Evolutionary conservation across 345 rosid species (phyloP).

Genomic region (Kandelia obovata): DNA sequence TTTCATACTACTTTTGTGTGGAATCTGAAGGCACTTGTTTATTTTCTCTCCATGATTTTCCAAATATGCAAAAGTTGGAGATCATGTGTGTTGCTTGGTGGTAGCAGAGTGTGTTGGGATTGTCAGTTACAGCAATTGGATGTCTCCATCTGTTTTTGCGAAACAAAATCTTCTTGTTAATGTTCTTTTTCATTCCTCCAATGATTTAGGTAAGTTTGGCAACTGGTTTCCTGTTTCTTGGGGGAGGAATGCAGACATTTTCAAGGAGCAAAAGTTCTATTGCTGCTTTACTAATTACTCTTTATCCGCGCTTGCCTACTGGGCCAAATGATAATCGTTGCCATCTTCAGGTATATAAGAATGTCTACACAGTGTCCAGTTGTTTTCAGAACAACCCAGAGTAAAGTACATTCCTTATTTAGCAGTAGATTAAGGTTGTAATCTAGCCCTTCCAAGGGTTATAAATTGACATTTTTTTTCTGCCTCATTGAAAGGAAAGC

Average conservation of each 20-base stretch:
- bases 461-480: neutral
- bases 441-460: neutral
- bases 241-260: constrained; percentile 91
- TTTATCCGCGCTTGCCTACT: constrained; percentile 88
- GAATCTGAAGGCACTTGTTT: neutral
- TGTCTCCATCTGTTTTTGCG: neutral
- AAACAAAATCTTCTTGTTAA: neutral
- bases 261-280: constrained; percentile 77
- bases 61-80: neutral
- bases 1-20: neutral
- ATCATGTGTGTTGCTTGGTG: neutral
- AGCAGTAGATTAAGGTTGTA: neutral
- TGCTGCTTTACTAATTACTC: constrained; percentile 82
- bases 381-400: neutral
- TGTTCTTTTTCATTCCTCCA: neutral
- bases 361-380: neutral
- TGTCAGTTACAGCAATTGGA: neutral
- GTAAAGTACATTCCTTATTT: too few relatives aligned
- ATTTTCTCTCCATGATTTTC: neutral
- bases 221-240: constrained; percentile 91
- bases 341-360: constrained; percentile 84
- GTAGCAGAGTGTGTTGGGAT: too few relatives aligned
- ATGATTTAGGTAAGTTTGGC: constrained; percentile 80
- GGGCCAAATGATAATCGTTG: constrained; percentile 99
- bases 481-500: neutral